phyloP scores from a whole-genome alignment of 192 early-diverging fungal genomes.

The Piromyces finnis region DNA sequence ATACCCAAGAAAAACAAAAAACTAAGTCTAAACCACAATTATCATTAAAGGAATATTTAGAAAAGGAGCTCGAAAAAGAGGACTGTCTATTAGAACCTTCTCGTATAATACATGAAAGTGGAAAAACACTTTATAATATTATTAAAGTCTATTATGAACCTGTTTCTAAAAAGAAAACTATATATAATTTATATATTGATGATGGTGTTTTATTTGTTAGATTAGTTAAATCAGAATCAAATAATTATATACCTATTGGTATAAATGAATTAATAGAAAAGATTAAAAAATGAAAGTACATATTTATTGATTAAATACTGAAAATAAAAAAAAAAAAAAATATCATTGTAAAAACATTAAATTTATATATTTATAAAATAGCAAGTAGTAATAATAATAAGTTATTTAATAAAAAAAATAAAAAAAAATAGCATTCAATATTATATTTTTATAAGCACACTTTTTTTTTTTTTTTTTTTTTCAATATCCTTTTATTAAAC shows the following conservation, averaged over 20 bases:
- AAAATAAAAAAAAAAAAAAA: no score
- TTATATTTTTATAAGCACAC: no score
- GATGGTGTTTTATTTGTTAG: background rate
- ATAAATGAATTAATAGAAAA: background rate
- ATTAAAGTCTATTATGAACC: background rate
- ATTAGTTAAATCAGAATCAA: background rate
- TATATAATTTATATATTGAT: background rate
- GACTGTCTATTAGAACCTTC: background rate
- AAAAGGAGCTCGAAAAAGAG: background rate
- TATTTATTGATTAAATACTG: no score
- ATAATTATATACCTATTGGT: background rate
- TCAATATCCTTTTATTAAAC: no score
- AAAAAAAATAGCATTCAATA: no score
- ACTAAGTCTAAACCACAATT: background rate
- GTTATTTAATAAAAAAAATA: no score
- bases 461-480: no score
- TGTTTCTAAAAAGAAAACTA: background rate
- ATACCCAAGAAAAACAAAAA: background rate
- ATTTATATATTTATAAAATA: no score
- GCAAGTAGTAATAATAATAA: no score
- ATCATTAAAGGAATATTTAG: background rate
- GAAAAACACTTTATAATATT: background rate
- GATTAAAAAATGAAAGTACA: background rate
- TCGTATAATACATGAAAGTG: background rate
- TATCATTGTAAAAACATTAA: no score